Base-by-base conservation (phyloP, 2,329 filamentous ascomycete species). In the Cercospora janseana region DNA sequence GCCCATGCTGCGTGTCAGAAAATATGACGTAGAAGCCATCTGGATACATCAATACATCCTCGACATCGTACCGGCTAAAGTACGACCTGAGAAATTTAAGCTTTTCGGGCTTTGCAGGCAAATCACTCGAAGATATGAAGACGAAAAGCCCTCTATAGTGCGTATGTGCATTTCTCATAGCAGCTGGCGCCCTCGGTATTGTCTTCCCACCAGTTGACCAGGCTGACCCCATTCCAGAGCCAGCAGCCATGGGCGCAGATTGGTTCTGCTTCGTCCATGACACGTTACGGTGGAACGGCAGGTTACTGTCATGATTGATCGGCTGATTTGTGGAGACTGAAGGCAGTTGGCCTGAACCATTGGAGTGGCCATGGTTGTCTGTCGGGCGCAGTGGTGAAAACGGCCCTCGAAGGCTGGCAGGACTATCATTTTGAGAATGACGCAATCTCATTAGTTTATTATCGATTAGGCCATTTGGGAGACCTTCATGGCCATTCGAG, bases 1-100 rank as follows among this genome's bases (percentile, higher is more conserved):
- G 21, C 4, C 46, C 46, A 2, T 32, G 13, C 8, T 6, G 12
- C 7, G 46, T 43, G 21, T 49, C 28, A 6, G 21, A 20, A 24
- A 49, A 49, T 5, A 23, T 42, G 4, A 49, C 28, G 23, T 42
- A 49, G 37, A 26, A 42, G 2, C 46, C 46, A 3, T 18, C 21
- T 4, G 28, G 8, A 32, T 43, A 37, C 37, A 43, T 35, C 7
- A 6, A 28, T 2, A 49, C 37, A 34, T 2, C 3, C n/a, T 35
- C 13, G 6, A 16, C 7, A 8, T 12, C 18, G 12, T 26, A 49
- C 6, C 8, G 12, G 4, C 23, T 20, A 5, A 42, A 42, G 26
- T 34, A 34, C 1, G 18, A n/a, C 23, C 16, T 27, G 15, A 49
- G 26, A 29, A 34, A 28, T 28, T 6, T 27, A n/a, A 43, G 24